Evolutionary conservation across 2,329 filamentous ascomycete genomes (phyloP).

Genomic region (Monilinia laxa): DNA sequence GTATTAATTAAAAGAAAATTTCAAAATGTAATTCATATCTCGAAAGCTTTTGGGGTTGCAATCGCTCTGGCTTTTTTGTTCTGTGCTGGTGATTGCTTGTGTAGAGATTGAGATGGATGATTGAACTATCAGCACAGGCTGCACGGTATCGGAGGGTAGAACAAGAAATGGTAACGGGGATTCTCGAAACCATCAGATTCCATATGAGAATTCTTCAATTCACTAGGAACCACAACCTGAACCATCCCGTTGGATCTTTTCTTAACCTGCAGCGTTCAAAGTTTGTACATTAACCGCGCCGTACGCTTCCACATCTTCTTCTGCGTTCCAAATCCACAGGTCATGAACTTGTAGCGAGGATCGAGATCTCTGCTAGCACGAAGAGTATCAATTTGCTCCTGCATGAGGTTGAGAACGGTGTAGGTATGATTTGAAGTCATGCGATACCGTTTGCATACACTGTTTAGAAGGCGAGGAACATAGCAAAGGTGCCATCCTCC

Average conservation of each 20-base stretch:
- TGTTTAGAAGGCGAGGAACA: neutral
- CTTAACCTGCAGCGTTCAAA: neutral
- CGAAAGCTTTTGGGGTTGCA: neutral
- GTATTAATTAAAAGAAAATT: conserved; percentile 5
- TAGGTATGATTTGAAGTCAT: neutral
- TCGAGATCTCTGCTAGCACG: neutral
- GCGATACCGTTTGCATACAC: neutral
- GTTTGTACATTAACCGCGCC: conserved; percentile 3
- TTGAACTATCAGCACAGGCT: neutral
- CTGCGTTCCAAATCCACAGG: neutral
- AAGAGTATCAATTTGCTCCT: neutral
- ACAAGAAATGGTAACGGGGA: too few species aligned
- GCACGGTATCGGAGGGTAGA: too few species aligned
- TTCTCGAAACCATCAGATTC: neutral
- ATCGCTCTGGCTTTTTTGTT: too few species aligned
- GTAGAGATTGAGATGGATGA: neutral
- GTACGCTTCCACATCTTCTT: neutral
- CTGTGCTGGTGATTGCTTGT: too few species aligned
- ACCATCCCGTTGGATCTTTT: neutral
- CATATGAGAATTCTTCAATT: neutral
- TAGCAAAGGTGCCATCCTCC: neutral
- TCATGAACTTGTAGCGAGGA: neutral
- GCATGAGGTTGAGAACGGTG: neutral
- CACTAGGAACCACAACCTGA: neutral
- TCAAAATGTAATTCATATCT: neutral